Conservation (phyloP, 352 stramenopile species). For the Pythium vanterpoolii region DNA sequence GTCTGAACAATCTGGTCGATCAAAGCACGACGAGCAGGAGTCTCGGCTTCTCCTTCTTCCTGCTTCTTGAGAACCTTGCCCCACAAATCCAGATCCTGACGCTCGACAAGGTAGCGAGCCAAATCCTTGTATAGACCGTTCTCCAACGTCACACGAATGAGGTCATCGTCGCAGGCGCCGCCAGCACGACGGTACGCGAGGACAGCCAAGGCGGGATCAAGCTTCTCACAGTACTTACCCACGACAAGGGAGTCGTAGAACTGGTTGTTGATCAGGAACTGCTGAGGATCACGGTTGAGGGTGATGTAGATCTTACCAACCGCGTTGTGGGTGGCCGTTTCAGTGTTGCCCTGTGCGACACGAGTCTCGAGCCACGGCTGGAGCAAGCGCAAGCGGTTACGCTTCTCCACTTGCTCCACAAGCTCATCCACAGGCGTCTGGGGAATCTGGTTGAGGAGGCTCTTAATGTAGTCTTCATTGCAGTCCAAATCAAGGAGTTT, state of each 20-base stretch:
- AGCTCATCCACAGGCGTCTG: conserved; percentile 96
- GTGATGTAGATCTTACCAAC: conserved; percentile 99
- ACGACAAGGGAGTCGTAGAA: conserved; percentile 99
- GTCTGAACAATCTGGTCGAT: conserved; percentile 99
- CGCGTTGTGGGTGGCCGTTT: conserved; percentile 99
- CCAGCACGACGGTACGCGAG: conserved; percentile 98
- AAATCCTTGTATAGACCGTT: conserved; percentile 99
- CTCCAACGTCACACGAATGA: conserved; percentile 98
- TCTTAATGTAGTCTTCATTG: conserved; percentile 99
- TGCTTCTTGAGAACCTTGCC: conserved; percentile 93
- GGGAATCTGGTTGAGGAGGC: conserved; percentile 97
- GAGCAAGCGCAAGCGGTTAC: conserved; percentile 98
- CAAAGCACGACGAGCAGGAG: conserved; percentile 91
- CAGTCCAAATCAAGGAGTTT: conserved; percentile 98
- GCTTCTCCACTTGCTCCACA: conserved; percentile 98
- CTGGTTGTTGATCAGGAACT: conserved; percentile 99
- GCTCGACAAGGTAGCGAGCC: conserved; percentile 98
- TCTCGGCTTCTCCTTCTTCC: conserved; percentile 90
- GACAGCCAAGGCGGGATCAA: conserved; percentile 99
- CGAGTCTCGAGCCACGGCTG: conserved; percentile 99
- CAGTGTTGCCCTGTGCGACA: conserved; percentile 98
- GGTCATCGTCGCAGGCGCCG: conserved; percentile 98
- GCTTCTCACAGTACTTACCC: conserved; percentile 99
- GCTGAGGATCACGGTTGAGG: conserved; percentile 98
- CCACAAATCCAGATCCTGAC: conserved; percentile 99